These are phyloP conservation scores for Wickerhamiella siamensis DNA, from an alignment of 805 yeast genomes.

Conservation along the genomic window DNA sequence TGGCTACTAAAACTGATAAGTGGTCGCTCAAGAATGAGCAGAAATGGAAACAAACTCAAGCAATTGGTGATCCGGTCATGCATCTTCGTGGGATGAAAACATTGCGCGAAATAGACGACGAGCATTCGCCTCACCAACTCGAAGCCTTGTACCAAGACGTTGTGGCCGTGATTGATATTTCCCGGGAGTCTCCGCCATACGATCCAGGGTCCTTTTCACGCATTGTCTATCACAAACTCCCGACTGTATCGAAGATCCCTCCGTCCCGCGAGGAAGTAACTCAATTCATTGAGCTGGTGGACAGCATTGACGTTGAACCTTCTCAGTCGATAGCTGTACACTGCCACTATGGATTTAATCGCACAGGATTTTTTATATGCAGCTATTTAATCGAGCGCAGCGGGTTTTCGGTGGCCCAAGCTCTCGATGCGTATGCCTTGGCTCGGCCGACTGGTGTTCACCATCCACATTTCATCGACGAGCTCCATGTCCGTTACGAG, in stretches of 20 bases:
- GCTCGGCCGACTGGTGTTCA: slow-evolving; percentile 61
- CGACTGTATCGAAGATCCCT: slow-evolving; percentile 65
- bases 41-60: slow-evolving; percentile 48
- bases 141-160: slow-evolving; percentile 40
- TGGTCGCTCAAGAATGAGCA: slow-evolving; percentile 68
- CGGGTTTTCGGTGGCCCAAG: slow-evolving; percentile 47
- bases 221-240: slow-evolving; percentile 52
- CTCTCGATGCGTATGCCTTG: slow-evolving; percentile 41
- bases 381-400: slow-evolving; percentile 49
- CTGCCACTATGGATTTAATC: slow-evolving; percentile 70
- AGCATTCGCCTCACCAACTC: slow-evolving; percentile 43
- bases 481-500: slow-evolving; percentile 46
- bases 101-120: slow-evolving; percentile 44
- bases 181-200: slow-evolving; percentile 51
- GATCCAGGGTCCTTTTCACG: slow-evolving; percentile 41
- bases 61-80: slow-evolving; percentile 29
- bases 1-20: slow-evolving; percentile 42
- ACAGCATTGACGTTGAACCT: slow-evolving; percentile 25
- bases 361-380: slow-evolving; percentile 63
- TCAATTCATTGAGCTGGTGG: slow-evolving; percentile 40
- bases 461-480: slow-evolving; percentile 65
- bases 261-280: slow-evolving; percentile 50
- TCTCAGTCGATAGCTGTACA: slow-evolving; percentile 46
- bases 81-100: slow-evolving; percentile 63
- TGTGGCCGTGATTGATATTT: slow-evolving; percentile 51